Evolutionary conservation across 2,329 filamentous ascomycete species (phyloP).

Genomic region (Amauroascus niger): DNA sequence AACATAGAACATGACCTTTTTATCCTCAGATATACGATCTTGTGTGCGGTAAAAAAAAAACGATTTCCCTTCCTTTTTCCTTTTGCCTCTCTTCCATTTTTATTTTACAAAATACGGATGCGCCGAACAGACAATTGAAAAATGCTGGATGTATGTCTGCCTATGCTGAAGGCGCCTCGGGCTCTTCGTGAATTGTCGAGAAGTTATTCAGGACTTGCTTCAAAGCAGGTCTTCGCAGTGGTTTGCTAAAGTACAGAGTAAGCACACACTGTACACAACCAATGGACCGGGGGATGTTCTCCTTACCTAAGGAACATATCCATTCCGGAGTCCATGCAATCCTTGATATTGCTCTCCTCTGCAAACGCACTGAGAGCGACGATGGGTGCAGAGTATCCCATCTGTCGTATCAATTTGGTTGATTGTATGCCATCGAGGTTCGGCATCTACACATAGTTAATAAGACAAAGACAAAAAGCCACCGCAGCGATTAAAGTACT

Average conservation of each 20-base stretch:
- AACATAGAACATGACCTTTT: not conserved
- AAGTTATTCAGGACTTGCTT: constrained; percentile 76
- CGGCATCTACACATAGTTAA: constrained; percentile 54
- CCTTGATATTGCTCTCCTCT: constrained; percentile 78
- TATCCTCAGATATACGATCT: no score
- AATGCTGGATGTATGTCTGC: no score
- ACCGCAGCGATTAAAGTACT: not conserved
- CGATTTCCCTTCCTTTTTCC: not conserved
- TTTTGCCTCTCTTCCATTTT: not conserved
- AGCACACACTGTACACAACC: not conserved
- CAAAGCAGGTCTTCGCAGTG: constrained; percentile 69
- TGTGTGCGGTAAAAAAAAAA: no score
- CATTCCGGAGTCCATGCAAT: constrained; percentile 84
- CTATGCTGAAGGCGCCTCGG: not conserved
- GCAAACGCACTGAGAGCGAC: constrained; percentile 85
- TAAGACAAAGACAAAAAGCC: not conserved
- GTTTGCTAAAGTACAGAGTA: constrained; percentile 39
- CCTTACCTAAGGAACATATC: constrained; percentile 22
- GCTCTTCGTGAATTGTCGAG: constrained; percentile 1
- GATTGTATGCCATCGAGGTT: constrained; percentile 83
- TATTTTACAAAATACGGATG: not conserved
- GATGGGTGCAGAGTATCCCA: constrained; percentile 80
- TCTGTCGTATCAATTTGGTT: constrained; percentile 71
- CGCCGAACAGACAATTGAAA: no score
- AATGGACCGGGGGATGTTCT: no score